These are phyloP conservation scores for Lactarius sanguifluus DNA, from an alignment of 768 basidiomycete genomes.

Conservation along the genomic window DNA sequence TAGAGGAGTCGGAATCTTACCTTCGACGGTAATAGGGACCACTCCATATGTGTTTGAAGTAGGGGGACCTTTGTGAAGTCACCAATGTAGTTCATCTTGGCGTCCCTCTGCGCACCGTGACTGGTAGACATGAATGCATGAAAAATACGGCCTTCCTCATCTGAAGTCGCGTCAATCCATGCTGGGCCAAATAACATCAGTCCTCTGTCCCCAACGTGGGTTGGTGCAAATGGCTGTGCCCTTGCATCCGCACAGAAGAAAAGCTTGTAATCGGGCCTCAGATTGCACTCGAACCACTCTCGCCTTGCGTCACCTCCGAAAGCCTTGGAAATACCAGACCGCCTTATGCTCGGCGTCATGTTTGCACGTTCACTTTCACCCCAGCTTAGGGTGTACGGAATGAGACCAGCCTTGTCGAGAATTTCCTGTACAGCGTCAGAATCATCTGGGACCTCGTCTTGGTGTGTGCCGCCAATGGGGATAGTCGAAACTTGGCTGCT, in stretches of 20 bases:
- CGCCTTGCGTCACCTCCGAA: not conserved
- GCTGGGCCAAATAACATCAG: not conserved
- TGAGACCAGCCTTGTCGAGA: not conserved
- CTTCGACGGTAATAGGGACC: not conserved
- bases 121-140: not conserved
- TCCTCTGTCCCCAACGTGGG: not conserved
- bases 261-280: not conserved
- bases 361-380: not conserved
- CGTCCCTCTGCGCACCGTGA: too few species aligned
- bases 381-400: not conserved
- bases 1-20: not conserved
- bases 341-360: not conserved
- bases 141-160: not conserved
- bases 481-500: not conserved
- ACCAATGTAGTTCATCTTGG: not conserved
- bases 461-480: not conserved
- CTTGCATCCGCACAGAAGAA: not conserved
- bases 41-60: not conserved
- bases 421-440: not conserved
- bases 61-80: not conserved
- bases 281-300: not conserved
- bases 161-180: not conserved
- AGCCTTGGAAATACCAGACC: fast-evolving
- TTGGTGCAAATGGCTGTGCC: slow-evolving; percentile 2
- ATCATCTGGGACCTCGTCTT: not conserved